A percentile compares a stretch with the other conserved stretches of the same genome.
phyloP scores from a whole-genome alignment of 1,284 basidiomycete species.

The Pseudozyma thailandica region DNA sequence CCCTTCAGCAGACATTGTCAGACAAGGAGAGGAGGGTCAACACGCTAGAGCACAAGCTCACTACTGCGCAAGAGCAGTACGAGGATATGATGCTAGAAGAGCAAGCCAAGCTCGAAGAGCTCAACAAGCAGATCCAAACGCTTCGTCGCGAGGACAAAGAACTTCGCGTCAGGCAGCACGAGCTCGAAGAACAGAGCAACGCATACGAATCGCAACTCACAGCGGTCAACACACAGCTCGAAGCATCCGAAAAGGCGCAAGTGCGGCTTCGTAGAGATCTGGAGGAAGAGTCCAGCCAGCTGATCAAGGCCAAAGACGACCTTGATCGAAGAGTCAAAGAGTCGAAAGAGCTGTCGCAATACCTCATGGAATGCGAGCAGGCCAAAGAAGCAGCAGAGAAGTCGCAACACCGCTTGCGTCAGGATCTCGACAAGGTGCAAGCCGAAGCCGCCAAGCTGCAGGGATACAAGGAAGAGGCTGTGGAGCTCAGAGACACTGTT shows the following conservation, averaged over 20 bases:
- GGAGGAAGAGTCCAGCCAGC: conserved; percentile 39
- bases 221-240: conserved; percentile 34
- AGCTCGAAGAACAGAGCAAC: conserved; percentile 41
- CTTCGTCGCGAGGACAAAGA: conserved; percentile 47
- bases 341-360: conserved; percentile 37
- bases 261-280: conserved; percentile 36
- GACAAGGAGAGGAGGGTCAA: conserved; percentile 45
- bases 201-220: conserved; percentile 36
- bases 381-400: conserved; percentile 26
- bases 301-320: conserved; percentile 32
- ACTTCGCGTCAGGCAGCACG: conserved; percentile 25
- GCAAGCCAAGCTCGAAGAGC: conserved; percentile 40
- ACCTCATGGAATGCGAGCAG: conserved; percentile 39
- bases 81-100: conserved; percentile 44
- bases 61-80: conserved; percentile 43
- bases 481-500: conserved; percentile 27
- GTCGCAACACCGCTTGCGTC: conserved; percentile 11
- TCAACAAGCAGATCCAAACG: conserved; percentile 37
- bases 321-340: conserved; percentile 35
- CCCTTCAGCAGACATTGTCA: conserved; percentile 37
- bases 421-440: conserved; percentile 32
- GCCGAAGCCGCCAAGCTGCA: conserved; percentile 28
- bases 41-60: conserved; percentile 43
- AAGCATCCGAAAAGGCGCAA: conserved; percentile 32
- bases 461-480: conserved; percentile 35